These are phyloP conservation scores for Penicillium paneum DNA, from an alignment of 2,329 filamentous ascomycete species.

Conservation along the genomic window DNA sequence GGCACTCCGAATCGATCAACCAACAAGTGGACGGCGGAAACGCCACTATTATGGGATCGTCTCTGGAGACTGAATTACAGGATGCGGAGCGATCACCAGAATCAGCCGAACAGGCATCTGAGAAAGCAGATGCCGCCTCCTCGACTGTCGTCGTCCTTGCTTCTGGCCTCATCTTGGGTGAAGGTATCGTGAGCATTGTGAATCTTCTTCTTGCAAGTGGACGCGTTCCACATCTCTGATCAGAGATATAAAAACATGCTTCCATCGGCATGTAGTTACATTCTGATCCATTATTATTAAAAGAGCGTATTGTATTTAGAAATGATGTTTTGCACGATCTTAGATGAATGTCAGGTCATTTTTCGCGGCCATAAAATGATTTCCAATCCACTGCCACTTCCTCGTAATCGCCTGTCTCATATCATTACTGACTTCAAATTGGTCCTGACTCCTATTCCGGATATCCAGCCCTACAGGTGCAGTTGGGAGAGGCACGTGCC, in stretches of 20 bases:
- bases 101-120: constrained; percentile 42
- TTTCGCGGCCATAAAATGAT: background rate
- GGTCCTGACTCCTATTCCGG: background rate
- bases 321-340: background rate
- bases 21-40: background rate
- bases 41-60: background rate
- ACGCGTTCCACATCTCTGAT: constrained; percentile 67
- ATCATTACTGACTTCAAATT: background rate
- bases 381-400: background rate
- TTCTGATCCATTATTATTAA: background rate
- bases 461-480: background rate
- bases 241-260: no score
- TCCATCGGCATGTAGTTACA: background rate
- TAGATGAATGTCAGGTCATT: background rate
- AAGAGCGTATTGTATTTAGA: background rate
- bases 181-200: constrained; percentile 86
- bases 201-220: constrained; percentile 79
- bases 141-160: constrained; percentile 84
- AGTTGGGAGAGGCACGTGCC: background rate
- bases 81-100: background rate
- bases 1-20: constrained; percentile 22
- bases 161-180: constrained; percentile 83
- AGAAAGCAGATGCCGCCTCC: constrained; percentile 36
- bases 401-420: background rate
- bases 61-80: background rate